Conservation (phyloP, 2,329 filamentous ascomycete genomes). For the Botrytis porri region DNA sequence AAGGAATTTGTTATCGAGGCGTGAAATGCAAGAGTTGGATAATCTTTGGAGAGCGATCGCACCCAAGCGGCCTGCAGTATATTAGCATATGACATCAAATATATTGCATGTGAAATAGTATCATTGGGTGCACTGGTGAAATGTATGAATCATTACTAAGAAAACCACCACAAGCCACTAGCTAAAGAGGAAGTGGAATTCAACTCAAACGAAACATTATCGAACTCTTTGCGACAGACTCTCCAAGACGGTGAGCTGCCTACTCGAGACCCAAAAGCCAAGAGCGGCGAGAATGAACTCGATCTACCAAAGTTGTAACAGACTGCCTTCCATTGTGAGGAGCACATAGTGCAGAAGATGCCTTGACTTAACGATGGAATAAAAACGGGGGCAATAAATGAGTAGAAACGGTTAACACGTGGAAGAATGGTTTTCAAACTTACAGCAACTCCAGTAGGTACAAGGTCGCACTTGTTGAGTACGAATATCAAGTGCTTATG, state of each 20-base stretch:
- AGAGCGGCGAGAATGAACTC: slow-evolving; percentile 65
- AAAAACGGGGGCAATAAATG: slow-evolving; percentile 20
- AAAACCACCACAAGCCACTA: slow-evolving; percentile 71
- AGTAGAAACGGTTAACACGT: background rate
- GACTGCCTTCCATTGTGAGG: slow-evolving; percentile 72
- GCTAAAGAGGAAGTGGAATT: slow-evolving; percentile 67
- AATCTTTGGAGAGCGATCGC: slow-evolving; percentile 79
- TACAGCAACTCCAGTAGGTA: slow-evolving; percentile 92
- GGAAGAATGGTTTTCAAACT: slow-evolving; percentile 50
- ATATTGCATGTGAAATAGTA: background rate
- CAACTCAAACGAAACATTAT: slow-evolving; percentile 97
- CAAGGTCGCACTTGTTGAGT: slow-evolving; percentile 87
- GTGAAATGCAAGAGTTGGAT: slow-evolving; percentile 92
- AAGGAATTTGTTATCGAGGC: slow-evolving; percentile 94
- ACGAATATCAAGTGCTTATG: slow-evolving; percentile 95
- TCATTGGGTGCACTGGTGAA: slow-evolving; percentile 44
- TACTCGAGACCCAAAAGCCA: slow-evolving; percentile 63
- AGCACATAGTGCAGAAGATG: slow-evolving; percentile 62
- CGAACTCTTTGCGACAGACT: slow-evolving; percentile 62
- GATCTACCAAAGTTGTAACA: slow-evolving; percentile 99
- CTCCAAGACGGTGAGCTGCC: slow-evolving; percentile 86
- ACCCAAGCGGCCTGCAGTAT: slow-evolving; percentile 83
- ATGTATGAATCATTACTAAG: slow-evolving; percentile 99
- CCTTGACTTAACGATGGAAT: slow-evolving; percentile 80
- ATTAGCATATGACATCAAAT: slow-evolving; percentile 34